phyloP scores from a whole-genome alignment of 768 basidiomycete genomes.

The Suillus spraguei region DNA sequence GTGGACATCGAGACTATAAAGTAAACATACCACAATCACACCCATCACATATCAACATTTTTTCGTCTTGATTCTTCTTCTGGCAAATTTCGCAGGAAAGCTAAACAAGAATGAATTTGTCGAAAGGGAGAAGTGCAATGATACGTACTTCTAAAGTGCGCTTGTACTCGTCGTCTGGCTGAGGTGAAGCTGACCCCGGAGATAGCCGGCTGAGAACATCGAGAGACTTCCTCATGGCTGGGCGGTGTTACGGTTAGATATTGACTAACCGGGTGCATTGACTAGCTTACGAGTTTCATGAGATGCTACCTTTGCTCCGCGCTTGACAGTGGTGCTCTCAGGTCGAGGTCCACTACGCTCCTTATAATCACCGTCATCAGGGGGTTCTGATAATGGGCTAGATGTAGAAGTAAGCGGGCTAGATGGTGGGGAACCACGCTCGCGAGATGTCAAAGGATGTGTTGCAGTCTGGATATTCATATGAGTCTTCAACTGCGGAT shows the following conservation, averaged over 20 bases:
- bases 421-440: slow-evolving; percentile 61
- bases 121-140: slow-evolving; percentile 20
- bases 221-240: slow-evolving; percentile 37
- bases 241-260: slow-evolving; percentile 18
- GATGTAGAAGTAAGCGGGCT: slow-evolving; percentile 80
- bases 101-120: slow-evolving; percentile 41
- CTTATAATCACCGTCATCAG: slow-evolving; percentile 71
- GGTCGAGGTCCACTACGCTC: slow-evolving; percentile 49
- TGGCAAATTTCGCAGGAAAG: slow-evolving; percentile 93
- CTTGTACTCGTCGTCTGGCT: slow-evolving; percentile 41
- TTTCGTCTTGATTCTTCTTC: slow-evolving; percentile 83
- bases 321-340: slow-evolving; percentile 45
- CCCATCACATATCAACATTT: slow-evolving; percentile 91
- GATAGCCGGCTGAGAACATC: slow-evolving; percentile 24
- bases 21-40: slow-evolving; percentile 70
- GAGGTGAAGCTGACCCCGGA: slow-evolving; percentile 25
- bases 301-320: slow-evolving; percentile 54
- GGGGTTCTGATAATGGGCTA: slow-evolving; percentile 77
- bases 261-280: neutral
- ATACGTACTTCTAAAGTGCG: slow-evolving; percentile 53
- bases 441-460: slow-evolving; percentile 42
- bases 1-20: slow-evolving; percentile 14
- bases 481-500: slow-evolving; percentile 59
- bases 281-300: slow-evolving; percentile 47
- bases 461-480: slow-evolving; percentile 45